phyloP scores from a whole-genome alignment of 352 stramenopile genomes.

The Phytophthora capsici region DNA sequence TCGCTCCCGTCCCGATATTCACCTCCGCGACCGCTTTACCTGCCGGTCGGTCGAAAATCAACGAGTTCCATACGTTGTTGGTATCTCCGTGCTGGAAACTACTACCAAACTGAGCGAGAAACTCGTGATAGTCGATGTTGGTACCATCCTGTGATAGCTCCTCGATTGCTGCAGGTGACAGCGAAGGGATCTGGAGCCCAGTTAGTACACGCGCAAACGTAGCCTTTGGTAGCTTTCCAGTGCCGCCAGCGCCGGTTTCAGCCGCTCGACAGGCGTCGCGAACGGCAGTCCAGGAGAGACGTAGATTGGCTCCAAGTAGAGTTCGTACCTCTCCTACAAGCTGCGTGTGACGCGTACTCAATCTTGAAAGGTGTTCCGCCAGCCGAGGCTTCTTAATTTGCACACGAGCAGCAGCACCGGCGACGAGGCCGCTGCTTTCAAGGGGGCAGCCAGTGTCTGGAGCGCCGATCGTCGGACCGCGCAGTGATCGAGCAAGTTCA shows the following conservation, averaged over 20 bases:
- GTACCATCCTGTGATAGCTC: conserved; percentile 30
- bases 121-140: conserved; percentile 71
- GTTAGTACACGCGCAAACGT: conserved; percentile 53
- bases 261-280: conserved; percentile 57
- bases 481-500: conserved; percentile 58
- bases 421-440: conserved; percentile 42
- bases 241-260: conserved; percentile 35
- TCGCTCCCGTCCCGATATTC: conserved; percentile 17
- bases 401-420: conserved; percentile 38
- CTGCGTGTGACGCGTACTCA: conserved; percentile 55
- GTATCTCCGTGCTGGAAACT: conserved; percentile 72
- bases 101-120: conserved; percentile 65
- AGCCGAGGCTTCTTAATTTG: conserved; percentile 71
- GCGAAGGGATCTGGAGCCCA: conserved; percentile 53
- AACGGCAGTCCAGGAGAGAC: conserved; percentile 59
- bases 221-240: conserved; percentile 41
- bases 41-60: conserved; percentile 46
- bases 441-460: conserved; percentile 13
- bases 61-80: conserved; percentile 69
- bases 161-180: conserved; percentile 35
- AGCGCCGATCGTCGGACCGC: conserved; percentile 29
- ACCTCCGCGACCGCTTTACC: conserved; percentile 25
- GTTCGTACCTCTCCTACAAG: conserved; percentile 53
- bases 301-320: conserved; percentile 51
- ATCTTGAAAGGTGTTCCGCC: conserved; percentile 50